phyloP scores from a whole-genome alignment of 2,329 filamentous ascomycete species.

The Fusarium nanum region DNA sequence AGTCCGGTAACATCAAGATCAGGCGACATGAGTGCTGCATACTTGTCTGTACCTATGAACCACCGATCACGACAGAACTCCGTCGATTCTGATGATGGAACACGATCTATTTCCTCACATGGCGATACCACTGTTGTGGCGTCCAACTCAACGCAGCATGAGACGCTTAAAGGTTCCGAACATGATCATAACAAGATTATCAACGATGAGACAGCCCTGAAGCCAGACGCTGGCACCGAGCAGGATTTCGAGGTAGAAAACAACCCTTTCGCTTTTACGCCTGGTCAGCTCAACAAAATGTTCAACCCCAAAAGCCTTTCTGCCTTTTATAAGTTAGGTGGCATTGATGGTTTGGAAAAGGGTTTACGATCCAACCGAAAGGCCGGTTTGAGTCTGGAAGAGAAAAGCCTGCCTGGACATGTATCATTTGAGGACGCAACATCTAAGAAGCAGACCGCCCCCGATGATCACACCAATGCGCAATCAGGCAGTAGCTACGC shows the following conservation, averaged over 20 bases:
- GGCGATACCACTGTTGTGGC: conserved; percentile 70
- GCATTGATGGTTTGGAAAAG: conserved; percentile 80
- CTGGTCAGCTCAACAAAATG: conserved; percentile 86
- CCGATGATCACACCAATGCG: conserved; percentile 8
- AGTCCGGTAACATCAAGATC: conserved; percentile 62
- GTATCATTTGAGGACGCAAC: conserved; percentile 80
- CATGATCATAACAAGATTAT: conserved; percentile 67
- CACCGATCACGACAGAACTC: conserved; percentile 73
- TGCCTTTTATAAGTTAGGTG: conserved; percentile 84
- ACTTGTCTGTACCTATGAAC: conserved; percentile 73
- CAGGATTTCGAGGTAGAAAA: conserved; percentile 79
- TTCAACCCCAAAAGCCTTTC: conserved; percentile 88
- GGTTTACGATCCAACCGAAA: conserved; percentile 79
- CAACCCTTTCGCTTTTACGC: conserved; percentile 87
- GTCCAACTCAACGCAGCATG: conserved; percentile 58
- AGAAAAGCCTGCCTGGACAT: conserved; percentile 71
- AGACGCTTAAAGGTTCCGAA: conserved; percentile 53
- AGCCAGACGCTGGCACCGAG: conserved; percentile 80
- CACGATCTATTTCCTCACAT: conserved; percentile 68
- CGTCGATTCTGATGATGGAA: conserved; percentile 73
- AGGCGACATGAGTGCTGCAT: conserved; percentile 62
- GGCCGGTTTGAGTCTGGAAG: conserved; percentile 81
- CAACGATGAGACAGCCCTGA: conserved; percentile 75
- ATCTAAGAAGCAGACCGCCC: conserved; percentile 50
- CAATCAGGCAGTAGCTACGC: conserved; percentile 53